Conservation (phyloP, 2,329 filamentous ascomycete species). For the Ophiostoma quercus region DNA sequence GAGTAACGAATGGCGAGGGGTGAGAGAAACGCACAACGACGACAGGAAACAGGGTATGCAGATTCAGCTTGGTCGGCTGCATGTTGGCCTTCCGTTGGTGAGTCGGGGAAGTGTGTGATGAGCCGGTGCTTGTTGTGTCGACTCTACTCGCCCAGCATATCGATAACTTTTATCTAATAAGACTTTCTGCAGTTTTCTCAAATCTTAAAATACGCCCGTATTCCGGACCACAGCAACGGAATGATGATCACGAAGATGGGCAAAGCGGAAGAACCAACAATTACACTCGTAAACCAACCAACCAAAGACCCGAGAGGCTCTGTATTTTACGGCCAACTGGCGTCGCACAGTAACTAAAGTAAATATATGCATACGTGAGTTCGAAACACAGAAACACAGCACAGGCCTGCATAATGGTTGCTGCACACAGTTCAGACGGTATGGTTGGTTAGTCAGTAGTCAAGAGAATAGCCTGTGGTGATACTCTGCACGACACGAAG, state of each 20-base stretch:
- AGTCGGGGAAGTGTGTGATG: background rate
- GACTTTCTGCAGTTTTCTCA: background rate
- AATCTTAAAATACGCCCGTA: background rate
- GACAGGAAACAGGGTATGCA: background rate
- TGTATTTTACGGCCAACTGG: background rate
- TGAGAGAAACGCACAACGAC: background rate
- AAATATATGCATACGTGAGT: slow-evolving; percentile 5
- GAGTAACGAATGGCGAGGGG: background rate
- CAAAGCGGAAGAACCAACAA: background rate
- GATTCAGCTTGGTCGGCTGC: background rate
- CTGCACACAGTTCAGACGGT: background rate
- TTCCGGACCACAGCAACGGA: background rate
- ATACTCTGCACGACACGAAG: slow-evolving; percentile 19
- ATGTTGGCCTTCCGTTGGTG: background rate
- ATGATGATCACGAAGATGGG: background rate
- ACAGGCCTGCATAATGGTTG: background rate
- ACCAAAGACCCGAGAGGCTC: background rate
- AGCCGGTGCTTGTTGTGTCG: background rate
- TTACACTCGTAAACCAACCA: background rate
- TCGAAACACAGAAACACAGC: slow-evolving; percentile 2
- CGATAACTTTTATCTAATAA: background rate
- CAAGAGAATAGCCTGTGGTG: slow-evolving; percentile 10
- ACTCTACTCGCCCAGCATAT: background rate
- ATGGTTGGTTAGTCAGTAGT: background rate
- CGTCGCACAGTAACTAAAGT: background rate